phyloP scores from a whole-genome alignment of 257 asterid species.

The Nemophila menziesii region DNA sequence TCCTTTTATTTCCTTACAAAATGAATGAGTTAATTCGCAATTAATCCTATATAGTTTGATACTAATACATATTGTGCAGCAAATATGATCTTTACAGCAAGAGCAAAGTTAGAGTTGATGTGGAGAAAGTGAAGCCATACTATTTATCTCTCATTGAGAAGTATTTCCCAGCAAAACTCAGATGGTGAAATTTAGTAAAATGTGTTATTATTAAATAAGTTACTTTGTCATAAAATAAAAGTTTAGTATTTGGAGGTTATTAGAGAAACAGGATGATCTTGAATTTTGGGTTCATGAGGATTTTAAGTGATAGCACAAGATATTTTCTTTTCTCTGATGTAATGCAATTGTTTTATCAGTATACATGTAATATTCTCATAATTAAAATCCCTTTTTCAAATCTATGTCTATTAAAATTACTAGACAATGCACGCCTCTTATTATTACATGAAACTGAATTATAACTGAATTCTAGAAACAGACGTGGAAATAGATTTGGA shows the following conservation, averaged over 20 bases:
- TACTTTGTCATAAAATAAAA: too few species aligned
- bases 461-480: too few species aligned
- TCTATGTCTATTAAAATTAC: too few species aligned
- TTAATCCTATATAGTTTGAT: background rate
- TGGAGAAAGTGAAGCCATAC: constrained; percentile 16
- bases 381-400: too few species aligned
- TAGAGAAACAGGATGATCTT: background rate
- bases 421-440: too few species aligned
- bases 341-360: background rate
- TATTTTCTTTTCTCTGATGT: background rate
- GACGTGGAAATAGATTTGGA: too few species aligned
- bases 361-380: too few species aligned
- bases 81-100: constrained; percentile 17
- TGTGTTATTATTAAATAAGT: too few species aligned
- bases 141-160: constrained; percentile 14
- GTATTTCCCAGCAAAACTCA: constrained; percentile 17
- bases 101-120: constrained; percentile 15
- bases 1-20: background rate
- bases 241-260: background rate
- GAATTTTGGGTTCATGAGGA: background rate
- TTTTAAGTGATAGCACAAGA: background rate
- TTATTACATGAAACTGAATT: too few species aligned
- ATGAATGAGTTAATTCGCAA: background rate
- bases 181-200: constrained; percentile 11
- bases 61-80: constrained; percentile 2